These are phyloP conservation scores for Catharanthus roseus DNA, from an alignment of 257 asterid genomes.

Conservation along the genomic window DNA sequence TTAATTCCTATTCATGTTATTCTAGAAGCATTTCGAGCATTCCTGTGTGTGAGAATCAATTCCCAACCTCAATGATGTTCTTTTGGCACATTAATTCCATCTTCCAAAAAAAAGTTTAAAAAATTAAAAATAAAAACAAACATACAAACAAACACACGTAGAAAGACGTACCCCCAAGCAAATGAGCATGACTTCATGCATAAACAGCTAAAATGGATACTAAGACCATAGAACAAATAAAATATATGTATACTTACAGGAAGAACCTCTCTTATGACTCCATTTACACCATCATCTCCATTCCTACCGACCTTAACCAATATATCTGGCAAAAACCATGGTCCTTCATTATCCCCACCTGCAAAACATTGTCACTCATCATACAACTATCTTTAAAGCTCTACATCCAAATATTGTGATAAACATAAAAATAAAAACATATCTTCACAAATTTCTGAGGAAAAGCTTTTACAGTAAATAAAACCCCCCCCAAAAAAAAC, in stretches of 20 bases:
- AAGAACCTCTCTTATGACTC: slow-evolving; percentile 74
- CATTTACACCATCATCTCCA: slow-evolving; percentile 58
- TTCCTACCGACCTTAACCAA: slow-evolving; percentile 67
- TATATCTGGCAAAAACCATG: slow-evolving; percentile 75
- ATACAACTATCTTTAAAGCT: neutral
- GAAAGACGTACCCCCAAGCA: neutral
- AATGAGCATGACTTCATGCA: neutral
- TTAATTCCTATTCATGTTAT: neutral
- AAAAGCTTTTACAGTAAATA: neutral
- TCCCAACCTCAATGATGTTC: neutral
- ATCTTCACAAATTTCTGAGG: neutral
- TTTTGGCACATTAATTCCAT: neutral
- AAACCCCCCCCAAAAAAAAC: no score
- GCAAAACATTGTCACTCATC: slow-evolving; percentile 19
- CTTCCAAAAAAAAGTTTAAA: no score
- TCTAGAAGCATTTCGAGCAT: no score
- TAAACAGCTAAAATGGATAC: neutral
- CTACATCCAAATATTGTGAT: no score
- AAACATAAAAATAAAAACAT: neutral
- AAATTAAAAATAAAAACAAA: neutral
- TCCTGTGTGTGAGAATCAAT: neutral
- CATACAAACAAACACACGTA: no score
- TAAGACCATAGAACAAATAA: neutral
- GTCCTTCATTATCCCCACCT: slow-evolving; percentile 87
- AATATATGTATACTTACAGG: slow-evolving; percentile 42